A percentile compares a stretch with the other conserved stretches of the same genome.
Conservation (phyloP, 2,329 filamentous ascomycete species). For the Stagonosporopsis rhizophila region DNA sequence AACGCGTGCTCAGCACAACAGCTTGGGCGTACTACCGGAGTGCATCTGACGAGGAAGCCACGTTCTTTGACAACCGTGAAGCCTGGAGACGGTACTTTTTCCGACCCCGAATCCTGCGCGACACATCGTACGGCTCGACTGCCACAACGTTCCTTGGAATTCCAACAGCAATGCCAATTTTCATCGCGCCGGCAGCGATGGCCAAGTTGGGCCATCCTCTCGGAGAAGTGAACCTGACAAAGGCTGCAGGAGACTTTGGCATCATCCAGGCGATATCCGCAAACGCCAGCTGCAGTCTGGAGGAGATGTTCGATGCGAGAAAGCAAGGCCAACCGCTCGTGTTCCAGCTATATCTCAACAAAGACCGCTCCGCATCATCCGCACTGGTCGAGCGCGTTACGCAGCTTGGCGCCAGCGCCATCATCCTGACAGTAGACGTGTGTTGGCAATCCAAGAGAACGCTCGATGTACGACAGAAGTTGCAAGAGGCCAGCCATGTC, state of each 20-base stretch:
- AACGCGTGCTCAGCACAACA: slow-evolving; percentile 9
- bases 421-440: slow-evolving; percentile 9
- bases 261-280: slow-evolving; percentile 8
- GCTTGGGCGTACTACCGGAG: slow-evolving; percentile 12
- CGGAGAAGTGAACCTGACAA: slow-evolving; percentile 5
- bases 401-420: slow-evolving; percentile 6
- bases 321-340: slow-evolving; percentile 2
- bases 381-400: slow-evolving; percentile 9
- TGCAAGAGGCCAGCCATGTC: background rate
- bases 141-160: slow-evolving; percentile 3
- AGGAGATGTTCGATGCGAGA: slow-evolving; percentile 10
- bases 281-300: slow-evolving; percentile 5
- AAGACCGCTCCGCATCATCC: slow-evolving; percentile 6
- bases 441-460: slow-evolving; percentile 11
- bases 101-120: slow-evolving; percentile 4
- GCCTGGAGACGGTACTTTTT: slow-evolving; percentile 12
- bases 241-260: background rate
- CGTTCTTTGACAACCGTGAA: slow-evolving; percentile 5
- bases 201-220: slow-evolving; percentile 7
- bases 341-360: slow-evolving; percentile 11
- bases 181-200: slow-evolving; percentile 12
- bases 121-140: slow-evolving; percentile 7
- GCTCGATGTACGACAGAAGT: slow-evolving; percentile 8
- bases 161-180: slow-evolving; percentile 4
- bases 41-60: slow-evolving; percentile 9